Conservation (phyloP, 169 alveolate genomes). For the Plasmodium reichenowi region DNA sequence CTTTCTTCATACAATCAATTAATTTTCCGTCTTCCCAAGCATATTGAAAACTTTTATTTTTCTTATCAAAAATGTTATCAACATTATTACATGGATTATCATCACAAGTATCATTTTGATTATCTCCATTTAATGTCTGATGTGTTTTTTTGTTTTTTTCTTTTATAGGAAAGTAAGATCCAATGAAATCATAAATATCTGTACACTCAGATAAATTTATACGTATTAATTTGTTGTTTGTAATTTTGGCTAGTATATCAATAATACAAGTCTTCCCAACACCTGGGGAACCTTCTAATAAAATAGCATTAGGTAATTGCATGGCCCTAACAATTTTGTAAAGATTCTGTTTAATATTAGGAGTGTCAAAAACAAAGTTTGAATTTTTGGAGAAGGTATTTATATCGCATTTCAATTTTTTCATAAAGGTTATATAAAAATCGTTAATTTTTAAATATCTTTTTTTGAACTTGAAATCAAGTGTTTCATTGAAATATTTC, state of each 20-base stretch:
- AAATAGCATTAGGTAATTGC: constrained; percentile 92
- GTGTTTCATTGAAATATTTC: constrained; percentile 6
- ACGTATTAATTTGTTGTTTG: constrained; percentile 91
- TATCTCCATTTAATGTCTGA: background rate
- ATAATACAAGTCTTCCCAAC: constrained; percentile 98
- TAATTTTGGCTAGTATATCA: constrained; percentile 90
- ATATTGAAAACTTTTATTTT: constrained; percentile 41
- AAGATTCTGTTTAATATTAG: constrained; percentile 91
- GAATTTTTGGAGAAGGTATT: background rate
- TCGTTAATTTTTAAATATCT: constrained; percentile 37
- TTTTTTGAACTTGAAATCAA: constrained; percentile 16
- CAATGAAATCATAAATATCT: constrained; percentile 95
- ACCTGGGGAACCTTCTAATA: constrained; percentile 99
- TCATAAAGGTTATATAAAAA: constrained; percentile 32
- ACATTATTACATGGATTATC: background rate
- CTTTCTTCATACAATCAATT: constrained; percentile 95
- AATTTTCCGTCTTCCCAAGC: constrained; percentile 99
- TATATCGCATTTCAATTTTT: background rate
- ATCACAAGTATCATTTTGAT: background rate
- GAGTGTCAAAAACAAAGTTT: constrained; percentile 91
- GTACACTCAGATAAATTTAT: constrained; percentile 97
- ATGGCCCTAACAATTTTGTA: constrained; percentile 93
- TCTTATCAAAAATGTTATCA: background rate
- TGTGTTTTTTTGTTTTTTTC: constrained; percentile 37
- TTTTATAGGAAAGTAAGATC: constrained; percentile 91